Evolutionary conservation across 306 rosid genomes (phyloP).

Genomic region (Quercus aquifolioides): DNA sequence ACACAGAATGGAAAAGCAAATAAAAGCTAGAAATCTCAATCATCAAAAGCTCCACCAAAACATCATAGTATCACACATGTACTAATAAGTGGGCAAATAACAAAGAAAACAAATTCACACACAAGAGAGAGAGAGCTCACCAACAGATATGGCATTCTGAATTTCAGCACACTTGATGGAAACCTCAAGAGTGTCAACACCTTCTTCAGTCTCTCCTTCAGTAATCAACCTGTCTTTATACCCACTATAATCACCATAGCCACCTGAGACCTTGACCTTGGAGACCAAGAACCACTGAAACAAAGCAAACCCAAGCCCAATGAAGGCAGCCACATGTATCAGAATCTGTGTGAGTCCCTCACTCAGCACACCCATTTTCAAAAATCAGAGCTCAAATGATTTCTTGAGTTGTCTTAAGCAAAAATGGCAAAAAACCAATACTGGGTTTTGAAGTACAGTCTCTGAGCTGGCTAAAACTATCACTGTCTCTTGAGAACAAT

Average conservation of each 20-base stretch:
- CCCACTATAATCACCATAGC: slow-evolving; percentile 16
- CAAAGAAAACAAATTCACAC: no score
- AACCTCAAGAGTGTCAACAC: slow-evolving; percentile 42
- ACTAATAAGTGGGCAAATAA: neutral
- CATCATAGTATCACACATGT: neutral
- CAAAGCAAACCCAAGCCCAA: slow-evolving; percentile 59
- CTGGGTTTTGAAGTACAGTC: slow-evolving; percentile 11
- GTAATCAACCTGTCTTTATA: slow-evolving; percentile 38
- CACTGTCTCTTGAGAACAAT: neutral
- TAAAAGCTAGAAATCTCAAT: neutral
- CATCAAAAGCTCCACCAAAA: neutral
- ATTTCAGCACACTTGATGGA: slow-evolving; percentile 57
- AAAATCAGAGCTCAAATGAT: slow-evolving; percentile 8
- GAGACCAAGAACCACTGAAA: slow-evolving; percentile 67
- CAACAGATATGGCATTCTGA: slow-evolving; percentile 65
- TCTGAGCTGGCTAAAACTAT: neutral
- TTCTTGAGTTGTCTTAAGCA: slow-evolving; percentile 13
- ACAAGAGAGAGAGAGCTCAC: slow-evolving; percentile 25
- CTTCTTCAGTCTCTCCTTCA: slow-evolving; percentile 44
- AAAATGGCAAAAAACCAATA: neutral
- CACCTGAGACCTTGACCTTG: slow-evolving; percentile 42
- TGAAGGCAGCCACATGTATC: slow-evolving; percentile 54
- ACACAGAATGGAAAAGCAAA: neutral
- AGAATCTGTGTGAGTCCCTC: slow-evolving; percentile 51
- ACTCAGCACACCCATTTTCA: slow-evolving; percentile 51